Evolutionary conservation across 371 early-diverging fungal species (phyloP).

Genomic region (Apophysomyces sp.): DNA sequence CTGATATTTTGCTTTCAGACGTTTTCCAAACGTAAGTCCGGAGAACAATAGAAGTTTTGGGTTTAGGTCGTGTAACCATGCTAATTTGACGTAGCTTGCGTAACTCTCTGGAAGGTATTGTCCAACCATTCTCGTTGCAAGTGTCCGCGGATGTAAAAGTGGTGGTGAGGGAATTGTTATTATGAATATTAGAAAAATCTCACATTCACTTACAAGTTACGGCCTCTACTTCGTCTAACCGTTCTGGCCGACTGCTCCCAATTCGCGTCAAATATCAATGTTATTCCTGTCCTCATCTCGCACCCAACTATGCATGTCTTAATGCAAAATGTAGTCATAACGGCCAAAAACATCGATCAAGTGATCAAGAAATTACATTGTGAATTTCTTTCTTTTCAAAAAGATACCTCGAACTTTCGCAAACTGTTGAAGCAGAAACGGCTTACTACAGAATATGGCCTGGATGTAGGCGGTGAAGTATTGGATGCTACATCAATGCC

Average conservation of each 20-base stretch:
- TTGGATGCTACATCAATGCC: slow-evolving; percentile 27
- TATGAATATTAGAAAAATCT: not conserved
- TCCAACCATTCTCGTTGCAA: slow-evolving; percentile 49
- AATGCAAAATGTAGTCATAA: slow-evolving; percentile 64
- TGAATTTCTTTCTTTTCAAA: slow-evolving; percentile 64
- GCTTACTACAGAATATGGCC: slow-evolving; percentile 42
- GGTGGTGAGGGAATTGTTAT: slow-evolving; percentile 20
- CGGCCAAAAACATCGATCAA: slow-evolving; percentile 44
- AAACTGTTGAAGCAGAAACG: slow-evolving; percentile 41
- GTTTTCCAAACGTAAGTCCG: slow-evolving; percentile 55
- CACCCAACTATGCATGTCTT: slow-evolving; percentile 72
- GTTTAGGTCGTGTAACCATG: slow-evolving; percentile 6
- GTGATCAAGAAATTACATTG: slow-evolving; percentile 54
- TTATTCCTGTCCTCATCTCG: slow-evolving; percentile 54
- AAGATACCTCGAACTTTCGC: slow-evolving; percentile 56
- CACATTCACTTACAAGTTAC: slow-evolving; percentile 17
- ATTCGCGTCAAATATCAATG: slow-evolving; percentile 64
- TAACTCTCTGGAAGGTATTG: slow-evolving; percentile 41
- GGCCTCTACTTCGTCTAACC: slow-evolving; percentile 61
- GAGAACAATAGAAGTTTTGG: not conserved
- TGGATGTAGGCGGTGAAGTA: slow-evolving; percentile 50
- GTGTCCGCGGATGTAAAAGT: slow-evolving; percentile 30
- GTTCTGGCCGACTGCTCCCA: slow-evolving; percentile 77
- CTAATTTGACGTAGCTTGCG: slow-evolving; percentile 20
- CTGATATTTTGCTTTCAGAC: slow-evolving; percentile 54